Percentiles rank a stretch among this genome's conserved stretches.
Conservation (phyloP, 1,284 basidiomycete species). For the Trametes polyzona region DNA sequence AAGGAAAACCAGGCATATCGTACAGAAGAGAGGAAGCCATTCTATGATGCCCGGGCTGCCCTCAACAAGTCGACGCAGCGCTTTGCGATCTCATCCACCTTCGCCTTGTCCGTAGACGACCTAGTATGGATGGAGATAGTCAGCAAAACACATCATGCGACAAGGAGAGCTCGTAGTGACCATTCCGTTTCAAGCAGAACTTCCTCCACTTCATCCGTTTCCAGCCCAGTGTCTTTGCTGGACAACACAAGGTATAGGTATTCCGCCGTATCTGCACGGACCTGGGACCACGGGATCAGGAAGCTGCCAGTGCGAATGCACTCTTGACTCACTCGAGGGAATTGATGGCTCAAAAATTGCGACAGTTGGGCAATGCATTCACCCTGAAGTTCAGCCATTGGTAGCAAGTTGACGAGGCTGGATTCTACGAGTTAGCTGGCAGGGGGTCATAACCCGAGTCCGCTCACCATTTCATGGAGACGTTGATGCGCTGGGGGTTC, state of each 20-base stretch:
- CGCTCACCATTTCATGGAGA: constrained; percentile 81
- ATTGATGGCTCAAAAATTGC: constrained; percentile 74
- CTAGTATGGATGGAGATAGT: constrained; percentile 13
- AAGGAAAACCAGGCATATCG: neutral
- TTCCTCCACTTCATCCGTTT: constrained; percentile 76
- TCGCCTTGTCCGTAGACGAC: constrained; percentile 27
- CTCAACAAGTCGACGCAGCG: constrained; percentile 27
- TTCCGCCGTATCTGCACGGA: constrained; percentile 81
- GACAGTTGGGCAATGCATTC: constrained; percentile 52
- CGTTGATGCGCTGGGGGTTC: constrained; percentile 75
- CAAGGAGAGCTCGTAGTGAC: too few relatives aligned
- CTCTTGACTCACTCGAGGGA: constrained; percentile 63
- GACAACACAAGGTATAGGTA: constrained; percentile 78
- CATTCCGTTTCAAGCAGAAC: constrained; percentile 83
- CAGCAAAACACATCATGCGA: constrained; percentile 44
- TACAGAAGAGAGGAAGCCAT: neutral
- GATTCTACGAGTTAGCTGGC: neutral
- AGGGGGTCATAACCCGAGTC: neutral
- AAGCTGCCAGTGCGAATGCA: too few relatives aligned
- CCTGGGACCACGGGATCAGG: constrained; percentile 45
- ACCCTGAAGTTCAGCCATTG: constrained; percentile 49
- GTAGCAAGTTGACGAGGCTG: constrained; percentile 68
- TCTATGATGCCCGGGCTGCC: neutral
- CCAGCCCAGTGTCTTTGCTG: constrained; percentile 63
- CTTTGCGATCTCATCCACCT: constrained; percentile 25